Percentiles rank a stretch among this genome's conserved stretches.
phyloP scores from a whole-genome alignment of 306 rosid genomes.

The Cucurbita maxima region DNA sequence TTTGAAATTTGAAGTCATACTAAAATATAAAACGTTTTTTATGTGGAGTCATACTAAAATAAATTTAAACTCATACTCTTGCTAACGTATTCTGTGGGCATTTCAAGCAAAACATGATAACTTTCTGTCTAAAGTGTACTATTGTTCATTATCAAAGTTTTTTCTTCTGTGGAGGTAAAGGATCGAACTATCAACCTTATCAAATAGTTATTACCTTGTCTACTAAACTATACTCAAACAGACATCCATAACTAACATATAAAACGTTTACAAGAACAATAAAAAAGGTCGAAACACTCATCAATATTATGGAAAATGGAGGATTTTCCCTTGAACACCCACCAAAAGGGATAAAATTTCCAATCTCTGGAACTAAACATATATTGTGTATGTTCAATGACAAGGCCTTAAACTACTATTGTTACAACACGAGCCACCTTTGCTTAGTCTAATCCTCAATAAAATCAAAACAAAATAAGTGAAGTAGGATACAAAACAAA shows the following conservation, averaged over 20 bases:
- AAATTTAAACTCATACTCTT: no score
- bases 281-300: neutral
- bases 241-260: neutral
- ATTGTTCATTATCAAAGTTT: no score
- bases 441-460: slow-evolving; percentile 4
- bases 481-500: slow-evolving; percentile 8
- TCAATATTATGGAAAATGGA: neutral
- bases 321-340: neutral
- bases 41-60: no score
- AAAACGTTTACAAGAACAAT: no score
- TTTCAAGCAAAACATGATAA: no score
- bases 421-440: neutral
- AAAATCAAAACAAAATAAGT: neutral
- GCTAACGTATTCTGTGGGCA: no score
- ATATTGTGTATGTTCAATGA: neutral
- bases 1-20: neutral
- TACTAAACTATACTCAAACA: neutral
- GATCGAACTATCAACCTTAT: neutral
- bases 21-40: no score
- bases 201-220: no score
- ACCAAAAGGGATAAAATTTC: neutral
- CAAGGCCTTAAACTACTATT: slow-evolving; percentile 5
- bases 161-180: no score
- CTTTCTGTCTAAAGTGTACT: no score
- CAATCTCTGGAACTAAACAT: neutral